These are phyloP conservation scores for Vigna hirtella DNA, from an alignment of 306 rosid genomes.

Conservation along the genomic window DNA sequence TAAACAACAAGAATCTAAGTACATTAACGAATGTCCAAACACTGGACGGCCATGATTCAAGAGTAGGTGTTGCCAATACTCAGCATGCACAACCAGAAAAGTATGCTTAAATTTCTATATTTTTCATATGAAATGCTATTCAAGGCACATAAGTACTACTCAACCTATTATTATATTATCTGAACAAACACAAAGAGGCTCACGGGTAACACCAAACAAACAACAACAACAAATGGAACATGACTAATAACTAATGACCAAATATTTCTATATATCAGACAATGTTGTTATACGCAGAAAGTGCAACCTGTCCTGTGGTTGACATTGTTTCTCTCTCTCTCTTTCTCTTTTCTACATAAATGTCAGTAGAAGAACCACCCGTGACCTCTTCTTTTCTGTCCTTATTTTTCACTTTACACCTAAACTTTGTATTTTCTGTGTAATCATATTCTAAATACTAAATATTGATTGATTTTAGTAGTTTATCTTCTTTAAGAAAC, in stretches of 20 bases:
- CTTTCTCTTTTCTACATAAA: conserved; percentile 43
- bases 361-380: conserved; percentile 62
- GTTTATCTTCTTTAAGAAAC: too few relatives aligned
- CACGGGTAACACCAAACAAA: conserved; percentile 76
- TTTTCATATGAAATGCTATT: not conserved
- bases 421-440: not conserved
- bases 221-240: conserved; percentile 52
- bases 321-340: conserved; percentile 45
- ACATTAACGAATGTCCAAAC: conserved; percentile 37
- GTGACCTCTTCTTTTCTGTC: conserved; percentile 64
- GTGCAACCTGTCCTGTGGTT: conserved; percentile 59
- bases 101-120: not conserved
- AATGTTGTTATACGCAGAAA: conserved; percentile 52
- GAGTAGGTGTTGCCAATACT: conserved; percentile 25
- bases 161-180: conserved; percentile 44
- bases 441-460: not conserved
- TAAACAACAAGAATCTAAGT: conserved; percentile 35
- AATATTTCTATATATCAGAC: conserved; percentile 14
- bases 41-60: conserved; percentile 38
- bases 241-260: conserved; percentile 10
- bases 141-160: not conserved
- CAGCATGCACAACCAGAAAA: conserved; percentile 15
- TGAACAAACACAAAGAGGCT: conserved; percentile 57
- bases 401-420: conserved; percentile 59
- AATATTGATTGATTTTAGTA: not conserved